These are phyloP conservation scores for Xylariomycetidae sp. DNA, from an alignment of 2,329 filamentous ascomycete genomes.

Conservation along the genomic window DNA sequence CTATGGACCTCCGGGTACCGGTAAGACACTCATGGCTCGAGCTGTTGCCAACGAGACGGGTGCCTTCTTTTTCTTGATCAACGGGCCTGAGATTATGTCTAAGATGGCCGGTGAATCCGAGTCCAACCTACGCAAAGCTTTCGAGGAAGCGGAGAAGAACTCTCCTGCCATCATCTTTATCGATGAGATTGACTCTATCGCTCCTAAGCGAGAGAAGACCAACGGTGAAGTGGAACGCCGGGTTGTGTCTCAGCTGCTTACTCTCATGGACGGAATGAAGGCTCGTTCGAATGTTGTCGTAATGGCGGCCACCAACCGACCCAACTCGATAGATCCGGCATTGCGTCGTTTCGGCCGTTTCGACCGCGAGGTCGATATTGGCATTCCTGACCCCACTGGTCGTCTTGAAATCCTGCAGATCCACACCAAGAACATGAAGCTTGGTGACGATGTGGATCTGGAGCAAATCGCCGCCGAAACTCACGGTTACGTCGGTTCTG, in stretches of 20 bases:
- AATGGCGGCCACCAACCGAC: slow-evolving; percentile 98
- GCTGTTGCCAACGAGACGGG: slow-evolving; percentile 98
- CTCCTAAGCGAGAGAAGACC: slow-evolving; percentile 99
- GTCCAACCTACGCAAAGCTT: slow-evolving; percentile 97
- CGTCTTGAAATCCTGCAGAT: slow-evolving; percentile 99
- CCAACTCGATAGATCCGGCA: slow-evolving; percentile 97
- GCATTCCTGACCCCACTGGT: slow-evolving; percentile 94
- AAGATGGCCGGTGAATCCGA: slow-evolving; percentile 99
- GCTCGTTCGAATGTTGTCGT: slow-evolving; percentile 97
- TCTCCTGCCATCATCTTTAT: slow-evolving; percentile 99
- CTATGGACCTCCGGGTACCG: slow-evolving; percentile 93
- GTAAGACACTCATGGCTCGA: slow-evolving; percentile 98
- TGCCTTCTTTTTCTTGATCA: slow-evolving; percentile 99
- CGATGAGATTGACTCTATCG: slow-evolving; percentile 98
- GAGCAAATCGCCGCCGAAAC: slow-evolving; percentile 97
- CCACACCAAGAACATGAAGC: slow-evolving; percentile 99
- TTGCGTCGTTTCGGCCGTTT: slow-evolving; percentile 97
- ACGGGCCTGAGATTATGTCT: slow-evolving; percentile 99
- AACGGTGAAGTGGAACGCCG: slow-evolving; percentile 98
- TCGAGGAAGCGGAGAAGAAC: slow-evolving; percentile 99
- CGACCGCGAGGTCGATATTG: slow-evolving; percentile 97
- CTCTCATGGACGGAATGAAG: slow-evolving; percentile 99
- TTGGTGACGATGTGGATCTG: slow-evolving; percentile 91
- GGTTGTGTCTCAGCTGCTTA: slow-evolving; percentile 92
- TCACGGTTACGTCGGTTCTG: slow-evolving; percentile 97